Evolutionary conservation across 257 asterid genomes (phyloP).

Genomic region (Rhazya stricta): DNA sequence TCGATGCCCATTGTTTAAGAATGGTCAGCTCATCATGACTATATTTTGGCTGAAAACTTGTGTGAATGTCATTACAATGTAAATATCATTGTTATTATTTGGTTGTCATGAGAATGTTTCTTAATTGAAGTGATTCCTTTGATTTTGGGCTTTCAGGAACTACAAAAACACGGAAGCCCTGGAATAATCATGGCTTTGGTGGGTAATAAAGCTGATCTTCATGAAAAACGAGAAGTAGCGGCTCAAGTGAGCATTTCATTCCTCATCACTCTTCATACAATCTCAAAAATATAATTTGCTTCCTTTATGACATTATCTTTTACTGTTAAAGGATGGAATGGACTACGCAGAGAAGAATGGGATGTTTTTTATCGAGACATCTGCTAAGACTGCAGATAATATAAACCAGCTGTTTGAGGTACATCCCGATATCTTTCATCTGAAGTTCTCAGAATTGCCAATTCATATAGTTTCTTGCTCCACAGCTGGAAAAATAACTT

Average conservation of each 20-base stretch:
- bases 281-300: constrained; percentile 3
- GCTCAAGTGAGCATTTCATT: constrained; percentile 51
- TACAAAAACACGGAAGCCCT: constrained; percentile 95
- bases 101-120: neutral
- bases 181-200: constrained; percentile 96
- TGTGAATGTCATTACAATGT: neutral
- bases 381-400: constrained; percentile 99
- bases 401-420: constrained; percentile 99
- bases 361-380: constrained; percentile 95
- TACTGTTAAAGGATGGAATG: constrained; percentile 56
- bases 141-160: constrained; percentile 43
- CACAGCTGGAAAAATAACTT: neutral
- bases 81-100: neutral
- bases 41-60: neutral
- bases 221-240: constrained; percentile 80
- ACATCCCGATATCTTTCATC: constrained; percentile 11
- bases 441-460: neutral
- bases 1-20: neutral
- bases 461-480: neutral
- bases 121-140: neutral
- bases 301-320: constrained; percentile 10
- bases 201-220: constrained; percentile 96
- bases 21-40: neutral
- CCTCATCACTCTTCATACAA: neutral
- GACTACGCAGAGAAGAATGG: constrained; percentile 92